Evolutionary conservation across 73 alveolate genomes (phyloP), one percentile per base, ranked within the genome.

Genomic region (Paramecium sonneborni): DNA sequence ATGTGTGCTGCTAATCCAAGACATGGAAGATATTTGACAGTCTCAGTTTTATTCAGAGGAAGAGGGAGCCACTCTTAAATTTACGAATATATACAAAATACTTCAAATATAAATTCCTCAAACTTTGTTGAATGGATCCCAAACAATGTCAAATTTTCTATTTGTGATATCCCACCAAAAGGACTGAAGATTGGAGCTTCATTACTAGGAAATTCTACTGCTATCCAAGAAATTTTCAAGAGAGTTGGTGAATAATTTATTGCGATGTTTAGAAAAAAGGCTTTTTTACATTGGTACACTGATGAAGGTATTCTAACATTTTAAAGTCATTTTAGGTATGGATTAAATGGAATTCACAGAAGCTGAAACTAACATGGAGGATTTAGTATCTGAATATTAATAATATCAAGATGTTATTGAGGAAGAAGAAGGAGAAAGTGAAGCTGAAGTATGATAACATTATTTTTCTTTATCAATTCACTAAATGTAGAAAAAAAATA

Each of bases 311-410:
- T n/a, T n/a, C n/a, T n/a, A n/a, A n/a, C n/a, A n/a, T n/a, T n/a
- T n/a, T n/a, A n/a, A n/a, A n/a, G n/a, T n/a, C n/a, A n/a, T n/a
- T n/a, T n/a, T n/a, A n/a, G 95, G 95, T 44, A 68, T 92, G 94
- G 97, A 93, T 44, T 93, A 93, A 62, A 86, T 85, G 94, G 97
- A 93, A 89, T 86, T 86, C 92, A 58, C 90, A 56, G 96, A 87
- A 84, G 95, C 96, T 55, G 95, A 93, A 62, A 12, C 90, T 12
- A 58, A 92, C 69, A 94, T 94, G 96, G 86, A 93, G 70, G 97
- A 94, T 24, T 56, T 95, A 11, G 11, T 41, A 8, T 41, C 11
- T 11, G 57, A 41, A 41, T 41, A 41, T 41, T 11, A 41, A 41
- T 41, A 41, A 41, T 41, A 41, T 41, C 11, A 41, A 11, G 11